Conservation (phyloP, 352 stramenopile species). For the Achlya hypogyna region DNA sequence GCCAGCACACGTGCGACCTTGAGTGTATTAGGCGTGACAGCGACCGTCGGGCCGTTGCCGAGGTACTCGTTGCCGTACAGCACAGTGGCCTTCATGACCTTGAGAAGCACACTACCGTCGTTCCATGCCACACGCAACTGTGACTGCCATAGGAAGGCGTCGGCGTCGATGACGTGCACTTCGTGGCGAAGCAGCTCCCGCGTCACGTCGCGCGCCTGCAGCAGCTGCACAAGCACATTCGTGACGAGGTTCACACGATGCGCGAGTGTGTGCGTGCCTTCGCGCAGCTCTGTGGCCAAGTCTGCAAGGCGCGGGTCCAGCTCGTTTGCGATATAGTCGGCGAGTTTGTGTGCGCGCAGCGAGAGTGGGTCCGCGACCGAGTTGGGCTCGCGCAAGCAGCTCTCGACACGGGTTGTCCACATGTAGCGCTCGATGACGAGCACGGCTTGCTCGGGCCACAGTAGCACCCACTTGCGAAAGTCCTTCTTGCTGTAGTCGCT, state of each 20-base stretch:
- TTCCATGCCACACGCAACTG: slow-evolving; percentile 65
- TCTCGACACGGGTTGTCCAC: slow-evolving; percentile 56
- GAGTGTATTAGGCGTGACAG: slow-evolving; percentile 13
- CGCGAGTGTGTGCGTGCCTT: not conserved
- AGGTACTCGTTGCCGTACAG: slow-evolving; percentile 65
- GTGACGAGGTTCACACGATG: slow-evolving; percentile 11
- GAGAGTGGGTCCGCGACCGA: not conserved
- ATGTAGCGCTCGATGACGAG: slow-evolving; percentile 37
- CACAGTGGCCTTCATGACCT: slow-evolving; percentile 39
- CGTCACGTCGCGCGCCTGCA: slow-evolving; percentile 15
- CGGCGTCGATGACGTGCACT: not conserved
- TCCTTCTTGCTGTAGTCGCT: slow-evolving; percentile 62
- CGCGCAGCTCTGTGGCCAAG: not conserved
- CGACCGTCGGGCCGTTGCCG: slow-evolving; percentile 30
- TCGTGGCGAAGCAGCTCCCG: not conserved
- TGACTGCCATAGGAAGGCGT: slow-evolving; percentile 36
- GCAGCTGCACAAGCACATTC: slow-evolving; percentile 12
- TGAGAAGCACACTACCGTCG: slow-evolving; percentile 37
- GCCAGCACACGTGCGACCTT: slow-evolving; percentile 11
- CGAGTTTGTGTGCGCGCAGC: not conserved
- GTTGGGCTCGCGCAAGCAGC: not conserved
- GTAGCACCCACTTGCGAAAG: slow-evolving; percentile 72
- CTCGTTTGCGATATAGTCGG: slow-evolving; percentile 5
- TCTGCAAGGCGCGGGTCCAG: slow-evolving; percentile 2
- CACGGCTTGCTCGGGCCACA: slow-evolving; percentile 70